A percentile compares a stretch with the other conserved stretches of the same genome.
Conservation (phyloP, 148 eudicot genomes). For the Dianthus caryophyllus region DNA sequence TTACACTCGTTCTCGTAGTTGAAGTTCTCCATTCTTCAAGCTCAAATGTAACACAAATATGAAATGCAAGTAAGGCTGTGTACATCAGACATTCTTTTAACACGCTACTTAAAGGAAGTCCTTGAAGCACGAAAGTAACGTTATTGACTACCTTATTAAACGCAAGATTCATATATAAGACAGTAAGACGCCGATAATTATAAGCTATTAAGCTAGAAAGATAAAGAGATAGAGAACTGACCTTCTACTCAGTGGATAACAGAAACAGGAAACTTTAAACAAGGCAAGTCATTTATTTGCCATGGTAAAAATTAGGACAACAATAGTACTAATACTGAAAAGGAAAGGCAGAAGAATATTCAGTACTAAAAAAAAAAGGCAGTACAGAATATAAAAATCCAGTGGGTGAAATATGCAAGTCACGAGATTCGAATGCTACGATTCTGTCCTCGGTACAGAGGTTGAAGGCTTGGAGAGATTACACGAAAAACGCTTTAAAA, state of each 20-base stretch:
- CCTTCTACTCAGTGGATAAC: background rate
- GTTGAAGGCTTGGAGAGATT: too few relatives aligned
- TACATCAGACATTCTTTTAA: too few relatives aligned
- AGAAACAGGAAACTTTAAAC: background rate
- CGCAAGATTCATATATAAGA: too few relatives aligned
- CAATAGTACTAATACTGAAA: background rate
- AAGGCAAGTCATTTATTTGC: background rate
- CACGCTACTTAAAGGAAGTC: too few relatives aligned
- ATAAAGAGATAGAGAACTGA: background rate
- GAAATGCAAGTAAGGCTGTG: background rate
- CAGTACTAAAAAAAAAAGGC: background rate
- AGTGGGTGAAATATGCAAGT: background rate
- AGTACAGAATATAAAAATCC: conserved; percentile 1
- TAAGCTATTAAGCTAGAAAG: background rate
- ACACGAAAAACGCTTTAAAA: background rate
- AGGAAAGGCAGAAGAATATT: background rate
- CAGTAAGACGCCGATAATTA: too few relatives aligned
- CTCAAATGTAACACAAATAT: background rate
- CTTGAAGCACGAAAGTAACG: too few relatives aligned
- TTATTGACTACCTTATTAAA: too few relatives aligned
- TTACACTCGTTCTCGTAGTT: conserved; percentile 16
- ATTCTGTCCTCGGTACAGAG: background rate
- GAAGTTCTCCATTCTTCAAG: conserved; percentile 18
- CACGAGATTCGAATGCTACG: background rate
- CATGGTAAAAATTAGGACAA: background rate